Base-by-base conservation (phyloP, 2,329 filamentous ascomycete genomes). In the Exserohilum turcica region DNA sequence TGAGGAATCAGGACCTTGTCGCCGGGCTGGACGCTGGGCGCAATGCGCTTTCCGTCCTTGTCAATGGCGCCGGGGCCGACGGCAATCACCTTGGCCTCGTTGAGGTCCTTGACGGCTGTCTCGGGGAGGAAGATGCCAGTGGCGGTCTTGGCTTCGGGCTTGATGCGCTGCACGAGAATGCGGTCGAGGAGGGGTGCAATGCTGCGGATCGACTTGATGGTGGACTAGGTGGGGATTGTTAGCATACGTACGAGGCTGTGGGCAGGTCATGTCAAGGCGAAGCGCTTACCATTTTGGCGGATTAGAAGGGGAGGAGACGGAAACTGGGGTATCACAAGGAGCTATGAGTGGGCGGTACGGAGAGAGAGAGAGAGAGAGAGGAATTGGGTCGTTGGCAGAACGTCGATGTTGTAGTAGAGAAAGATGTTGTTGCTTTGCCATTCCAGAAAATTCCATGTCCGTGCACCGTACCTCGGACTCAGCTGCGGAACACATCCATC, bases 91-190 rank as follows among this genome's bases (percentile, higher is more conserved):
- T 91, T 92, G 71, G 91, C 94, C 84, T 97, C 93, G 80, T 97
- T 97, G 76, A 97, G 86, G 79, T 99, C 94, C 86, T 99, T 96
- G 74, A 97, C 91, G 72, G 89, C 90, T 59, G 88, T 92, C 83
- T 99, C 94, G 67, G 94, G 94, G 64, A 99, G 90, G 84, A 95
- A 97, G 84, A 99, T 96, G 72, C 94, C 94, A 73, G 88, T 88
- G 69, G 94, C 92, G 43, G 94, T 99, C 85, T 97, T 97, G 75
- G 92, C 79, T 81, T 97, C 93, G 72, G 93, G 90, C 84, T 97
- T 97, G 81, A 97, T 81, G 79, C 94, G 91, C 87, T 99, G 94
- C 67, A 99, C 91, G 63, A 99, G 89, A 68, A 99, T 92, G 71
- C 94, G 93, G 86, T 99, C 94, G 79, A 99, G 88, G 67, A 99